Conservation (phyloP, 129 eudicot genomes). For the Centaurea solstitialis region DNA sequence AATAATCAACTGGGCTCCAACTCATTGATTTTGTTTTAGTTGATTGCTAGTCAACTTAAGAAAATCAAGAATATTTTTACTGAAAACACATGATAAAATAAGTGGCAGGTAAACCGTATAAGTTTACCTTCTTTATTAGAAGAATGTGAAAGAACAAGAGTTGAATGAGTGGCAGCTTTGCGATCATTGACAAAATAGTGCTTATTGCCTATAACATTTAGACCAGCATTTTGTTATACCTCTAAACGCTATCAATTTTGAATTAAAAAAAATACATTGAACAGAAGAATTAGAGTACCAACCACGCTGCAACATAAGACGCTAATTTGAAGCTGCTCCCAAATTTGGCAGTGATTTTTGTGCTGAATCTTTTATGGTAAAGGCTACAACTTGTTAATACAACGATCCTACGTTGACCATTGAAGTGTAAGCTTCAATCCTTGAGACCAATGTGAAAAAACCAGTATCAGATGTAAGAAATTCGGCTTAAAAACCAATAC, state of each 20-base stretch:
- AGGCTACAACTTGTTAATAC: constrained; percentile 69
- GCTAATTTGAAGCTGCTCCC: constrained; percentile 94
- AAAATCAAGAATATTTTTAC: too few species aligned
- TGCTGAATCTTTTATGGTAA: constrained; percentile 52
- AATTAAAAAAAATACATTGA: neutral
- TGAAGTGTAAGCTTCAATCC: constrained; percentile 90
- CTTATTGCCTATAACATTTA: constrained; percentile 62
- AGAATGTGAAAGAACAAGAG: constrained; percentile 98
- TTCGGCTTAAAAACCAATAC: constrained; percentile 22
- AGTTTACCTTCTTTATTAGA: constrained; percentile 80
- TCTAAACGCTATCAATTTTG: constrained; percentile 1
- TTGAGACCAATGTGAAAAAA: constrained; percentile 55
- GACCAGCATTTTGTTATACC: neutral
- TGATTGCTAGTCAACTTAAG: too few species aligned
- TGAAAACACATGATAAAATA: neutral
- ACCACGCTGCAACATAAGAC: constrained; percentile 90
- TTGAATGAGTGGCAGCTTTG: constrained; percentile 88
- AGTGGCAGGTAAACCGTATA: neutral
- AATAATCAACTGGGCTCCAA: too few species aligned
- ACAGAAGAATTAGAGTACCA: constrained; percentile 30
- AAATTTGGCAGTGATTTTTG: constrained; percentile 66
- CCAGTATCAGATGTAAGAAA: constrained; percentile 38
- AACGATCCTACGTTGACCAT: constrained; percentile 95
- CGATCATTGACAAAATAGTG: constrained; percentile 93
- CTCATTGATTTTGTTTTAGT: too few species aligned